phyloP scores from a whole-genome alignment of 2,329 filamentous ascomycete species.

The Fusarium piperis region DNA sequence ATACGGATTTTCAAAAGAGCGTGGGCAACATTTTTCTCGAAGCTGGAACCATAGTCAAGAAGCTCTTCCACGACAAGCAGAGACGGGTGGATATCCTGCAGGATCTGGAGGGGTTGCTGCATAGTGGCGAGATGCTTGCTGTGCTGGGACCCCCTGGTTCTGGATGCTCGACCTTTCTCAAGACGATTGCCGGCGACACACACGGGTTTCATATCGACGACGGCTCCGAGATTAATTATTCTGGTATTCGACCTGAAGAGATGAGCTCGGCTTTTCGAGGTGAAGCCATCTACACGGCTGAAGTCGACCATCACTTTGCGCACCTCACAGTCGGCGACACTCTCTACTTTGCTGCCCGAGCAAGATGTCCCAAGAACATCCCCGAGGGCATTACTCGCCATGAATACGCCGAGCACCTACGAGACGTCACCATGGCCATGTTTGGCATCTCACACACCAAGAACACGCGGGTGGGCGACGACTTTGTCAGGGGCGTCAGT shows the following conservation, averaged over 20 bases:
- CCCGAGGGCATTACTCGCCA: slow-evolving; percentile 63
- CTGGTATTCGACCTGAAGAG: slow-evolving; percentile 69
- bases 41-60: slow-evolving; percentile 22
- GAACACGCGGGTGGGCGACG: slow-evolving; percentile 76
- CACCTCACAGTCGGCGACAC: slow-evolving; percentile 79
- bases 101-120: slow-evolving; percentile 71
- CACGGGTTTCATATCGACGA: slow-evolving; percentile 78
- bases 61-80: slow-evolving; percentile 52
- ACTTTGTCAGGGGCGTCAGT: slow-evolving; percentile 68
- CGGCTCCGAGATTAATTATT: slow-evolving; percentile 78
- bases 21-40: slow-evolving; percentile 41
- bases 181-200: slow-evolving; percentile 81
- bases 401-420: slow-evolving; percentile 66
- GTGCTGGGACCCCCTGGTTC: slow-evolving; percentile 74
- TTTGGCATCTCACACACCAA: slow-evolving; percentile 75
- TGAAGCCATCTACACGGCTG: slow-evolving; percentile 84
- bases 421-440: slow-evolving; percentile 76
- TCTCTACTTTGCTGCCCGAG: slow-evolving; percentile 76
- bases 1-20: slow-evolving; percentile 44
- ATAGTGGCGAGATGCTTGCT: slow-evolving; percentile 76
- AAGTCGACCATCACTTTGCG: slow-evolving; percentile 82
- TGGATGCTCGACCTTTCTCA: slow-evolving; percentile 82
- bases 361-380: slow-evolving; percentile 69
- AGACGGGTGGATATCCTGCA: slow-evolving; percentile 71
- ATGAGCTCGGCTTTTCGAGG: slow-evolving; percentile 81